Evolutionary conservation across 331 rosid species (phyloP), one percentile per base, ranked within the genome.

Genomic region (Quercus phellos): DNA sequence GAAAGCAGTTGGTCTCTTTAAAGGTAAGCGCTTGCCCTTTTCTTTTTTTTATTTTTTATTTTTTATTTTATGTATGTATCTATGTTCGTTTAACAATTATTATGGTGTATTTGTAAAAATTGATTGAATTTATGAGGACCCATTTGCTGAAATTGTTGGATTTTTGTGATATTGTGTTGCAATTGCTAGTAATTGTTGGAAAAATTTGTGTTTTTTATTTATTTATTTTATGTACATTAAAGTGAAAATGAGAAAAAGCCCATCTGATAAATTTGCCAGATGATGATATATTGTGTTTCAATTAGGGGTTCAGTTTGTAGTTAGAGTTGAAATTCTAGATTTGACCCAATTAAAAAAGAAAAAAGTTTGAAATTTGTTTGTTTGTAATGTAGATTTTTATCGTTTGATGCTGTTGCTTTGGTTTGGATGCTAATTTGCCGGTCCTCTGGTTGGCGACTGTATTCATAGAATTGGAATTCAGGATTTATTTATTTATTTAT

Each of bases 1-100:
- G 86, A 82, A 87, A 82, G 80, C 92, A 78, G 29, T 70, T 71
- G 29, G 77, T 77, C 10, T 85, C 93, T 80, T 85, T 90, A 87
- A 90, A 92, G 97, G 99, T 95, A 42, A 12, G 19, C 1, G 70
- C 34, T 68, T 78, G 27, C 11, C 63, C n/a, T 66, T 17, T 21
- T 4, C 17, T 66, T 18, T 21, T 4, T 21, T 2, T 32, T 12
- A 13, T 12, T 13, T 11, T 54, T 51, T 2, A 0, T 46, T 4
- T 43, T 46, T 0, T 7, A 29, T 34, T 5, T 5, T 1, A 38
- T 8, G 46, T 38, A 38, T 38, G 12, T 12, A 46, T 46, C 53
- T 16, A 35, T 34, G 3, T 78, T 14, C 34, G n/a, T 77, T 58
- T 51, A 3, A 16, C 68, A 54, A 53, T 51, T 73, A 61, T 74